Conservation (phyloP, 306 rosid genomes). For the Abrus precatorius region DNA sequence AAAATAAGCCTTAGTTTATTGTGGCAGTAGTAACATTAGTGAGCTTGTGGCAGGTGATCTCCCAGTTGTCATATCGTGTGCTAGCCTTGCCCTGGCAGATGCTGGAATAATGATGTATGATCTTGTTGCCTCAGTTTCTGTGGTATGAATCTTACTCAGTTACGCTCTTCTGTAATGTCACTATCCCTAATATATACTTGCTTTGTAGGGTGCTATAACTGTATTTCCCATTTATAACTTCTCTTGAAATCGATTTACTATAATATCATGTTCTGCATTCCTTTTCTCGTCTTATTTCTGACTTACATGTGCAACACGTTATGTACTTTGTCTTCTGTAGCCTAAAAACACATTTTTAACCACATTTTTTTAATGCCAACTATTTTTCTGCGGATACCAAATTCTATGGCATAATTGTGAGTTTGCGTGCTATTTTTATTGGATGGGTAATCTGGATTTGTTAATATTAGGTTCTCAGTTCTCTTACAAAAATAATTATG, state of each 20-base stretch:
- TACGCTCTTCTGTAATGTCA: constrained; percentile 20
- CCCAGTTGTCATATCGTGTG: constrained; percentile 93
- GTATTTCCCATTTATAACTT: neutral
- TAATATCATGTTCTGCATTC: neutral
- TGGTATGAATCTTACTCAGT: constrained; percentile 68
- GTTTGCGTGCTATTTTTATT: constrained; percentile 6
- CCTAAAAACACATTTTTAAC: neutral
- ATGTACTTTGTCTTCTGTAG: constrained; percentile 23
- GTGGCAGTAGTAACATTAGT: constrained; percentile 33
- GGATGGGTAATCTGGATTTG: constrained; percentile 24
- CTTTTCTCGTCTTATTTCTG: neutral
- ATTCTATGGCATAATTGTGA: constrained; percentile 23
- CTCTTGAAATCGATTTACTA: neutral
- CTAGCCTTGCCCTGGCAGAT: constrained; percentile 98
- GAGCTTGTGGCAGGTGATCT: constrained; percentile 76
- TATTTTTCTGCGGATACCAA: constrained; percentile 8
- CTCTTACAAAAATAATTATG: constrained; percentile 1
- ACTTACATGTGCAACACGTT: neutral
- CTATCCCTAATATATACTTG: constrained; percentile 17
- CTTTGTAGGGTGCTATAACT: constrained; percentile 22
- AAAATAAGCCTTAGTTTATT: constrained; percentile 2
- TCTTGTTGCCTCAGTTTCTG: constrained; percentile 94
- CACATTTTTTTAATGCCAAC: constrained; percentile 4
- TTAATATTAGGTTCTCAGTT: constrained; percentile 6
- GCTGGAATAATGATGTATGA: constrained; percentile 98